Conservation (phyloP, 306 rosid species). For the Rosa persica region DNA sequence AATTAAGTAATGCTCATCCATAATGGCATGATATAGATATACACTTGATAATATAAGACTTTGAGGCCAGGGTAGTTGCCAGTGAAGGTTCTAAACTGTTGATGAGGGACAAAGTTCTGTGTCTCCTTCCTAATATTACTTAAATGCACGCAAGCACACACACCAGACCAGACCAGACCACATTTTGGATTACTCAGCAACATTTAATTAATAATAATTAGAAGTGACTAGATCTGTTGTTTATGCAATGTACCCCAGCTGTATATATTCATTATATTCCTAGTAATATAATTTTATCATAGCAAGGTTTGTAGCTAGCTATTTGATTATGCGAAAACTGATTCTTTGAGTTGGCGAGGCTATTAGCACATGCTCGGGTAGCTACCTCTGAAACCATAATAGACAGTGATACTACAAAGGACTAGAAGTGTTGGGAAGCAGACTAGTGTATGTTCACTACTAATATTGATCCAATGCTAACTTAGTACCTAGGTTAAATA, state of each 20-base stretch:
- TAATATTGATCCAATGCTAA: background rate
- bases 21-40: background rate
- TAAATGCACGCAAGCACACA: constrained; percentile 2
- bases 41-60: constrained; percentile 19
- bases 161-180: constrained; percentile 12
- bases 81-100: constrained; percentile 32
- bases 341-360: constrained; percentile 22
- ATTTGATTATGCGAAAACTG: constrained; percentile 5
- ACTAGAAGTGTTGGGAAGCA: background rate
- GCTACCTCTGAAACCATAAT: background rate
- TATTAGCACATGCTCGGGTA: background rate
- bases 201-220: background rate
- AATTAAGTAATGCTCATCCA: background rate
- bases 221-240: constrained; percentile 25
- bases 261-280: constrained; percentile 10
- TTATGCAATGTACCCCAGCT: constrained; percentile 33
- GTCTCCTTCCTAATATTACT: background rate
- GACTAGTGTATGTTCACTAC: background rate
- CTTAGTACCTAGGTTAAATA: background rate
- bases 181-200: constrained; percentile 21
- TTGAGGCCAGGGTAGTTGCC: constrained; percentile 29
- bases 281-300: constrained; percentile 3
- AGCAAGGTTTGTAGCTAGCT: background rate
- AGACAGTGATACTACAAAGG: background rate
- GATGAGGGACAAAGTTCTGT: constrained; percentile 22